Percentiles rank a stretch among this genome's conserved stretches.
Evolutionary conservation across 2,329 filamentous ascomycete genomes (phyloP).

Genomic region (Pseudopithomyces chartarum): DNA sequence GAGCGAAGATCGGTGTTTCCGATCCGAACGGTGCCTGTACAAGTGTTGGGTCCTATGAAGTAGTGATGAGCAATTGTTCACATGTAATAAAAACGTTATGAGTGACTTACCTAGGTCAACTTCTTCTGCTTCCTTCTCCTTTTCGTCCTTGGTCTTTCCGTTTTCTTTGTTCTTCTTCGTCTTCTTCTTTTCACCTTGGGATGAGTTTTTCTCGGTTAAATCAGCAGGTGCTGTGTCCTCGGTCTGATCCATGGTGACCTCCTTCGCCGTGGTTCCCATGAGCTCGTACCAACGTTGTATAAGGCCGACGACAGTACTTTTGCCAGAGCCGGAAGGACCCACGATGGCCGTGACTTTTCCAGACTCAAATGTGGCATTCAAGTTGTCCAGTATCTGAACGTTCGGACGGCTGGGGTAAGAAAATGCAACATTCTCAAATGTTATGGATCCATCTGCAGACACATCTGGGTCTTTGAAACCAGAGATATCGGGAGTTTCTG

Average conservation of each 20-base stretch:
- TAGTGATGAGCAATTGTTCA: not conserved
- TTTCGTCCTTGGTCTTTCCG: not conserved
- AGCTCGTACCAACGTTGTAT: slow-evolving; percentile 75
- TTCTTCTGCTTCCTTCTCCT: slow-evolving; percentile 5
- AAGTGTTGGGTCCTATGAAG: slow-evolving; percentile 31
- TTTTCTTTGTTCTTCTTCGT: slow-evolving; percentile 7
- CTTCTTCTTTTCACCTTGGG: slow-evolving; percentile 11
- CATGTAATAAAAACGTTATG: not conserved
- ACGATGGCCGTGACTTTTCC: slow-evolving; percentile 76
- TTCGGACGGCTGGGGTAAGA: slow-evolving; percentile 58
- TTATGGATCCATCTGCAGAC: slow-evolving; percentile 39
- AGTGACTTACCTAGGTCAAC: slow-evolving; percentile 5
- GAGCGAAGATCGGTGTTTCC: slow-evolving; percentile 33
- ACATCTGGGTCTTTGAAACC: slow-evolving; percentile 44
- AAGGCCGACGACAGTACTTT: slow-evolving; percentile 74
- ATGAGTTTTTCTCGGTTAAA: not conserved
- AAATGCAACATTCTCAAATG: slow-evolving; percentile 41
- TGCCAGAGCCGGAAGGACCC: slow-evolving; percentile 73
- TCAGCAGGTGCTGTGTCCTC: slow-evolving; percentile 2
- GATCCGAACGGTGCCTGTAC: slow-evolving; percentile 36
- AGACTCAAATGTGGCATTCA: slow-evolving; percentile 63
- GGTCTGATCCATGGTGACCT: slow-evolving; percentile 7
- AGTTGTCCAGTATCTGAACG: slow-evolving; percentile 65
- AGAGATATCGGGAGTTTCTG: slow-evolving; percentile 29
- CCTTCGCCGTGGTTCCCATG: slow-evolving; percentile 24